Base-by-base conservation (phyloP, 192 early-diverging fungal genomes). In the Rhizophagus prolifer region DNA sequence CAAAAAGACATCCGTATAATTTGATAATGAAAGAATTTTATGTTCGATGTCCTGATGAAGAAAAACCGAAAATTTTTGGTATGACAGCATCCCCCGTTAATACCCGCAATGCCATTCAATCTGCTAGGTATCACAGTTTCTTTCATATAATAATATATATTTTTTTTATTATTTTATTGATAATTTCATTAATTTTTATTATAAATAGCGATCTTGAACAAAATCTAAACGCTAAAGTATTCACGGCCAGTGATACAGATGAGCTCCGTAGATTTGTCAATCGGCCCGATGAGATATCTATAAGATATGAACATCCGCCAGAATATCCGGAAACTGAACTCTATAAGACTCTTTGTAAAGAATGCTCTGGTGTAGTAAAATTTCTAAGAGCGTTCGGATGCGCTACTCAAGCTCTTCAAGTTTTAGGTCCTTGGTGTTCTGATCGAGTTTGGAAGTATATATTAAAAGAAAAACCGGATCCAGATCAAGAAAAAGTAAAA, bases 81-180 rank as follows among this genome's bases (percentile, higher is more conserved):
- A 94, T 97, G 92, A 96, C 96, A 0, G 96, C 96, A 7, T 98
- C 96, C 25, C 95, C 95, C 13, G 86, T 92, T 16, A 78, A 83
- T 26, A 78, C 79, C 4, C 80, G 79, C 7, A 77, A 58, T 23
- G 36, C 74, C 4, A 12, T 76, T 26, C 71, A 79, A n/a, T 62
- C 78, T 16, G 78, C 81, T 26, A 81, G 60, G 84, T 83, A 80
- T 25, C 54, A 16, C 34, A n/a, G 30, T 73, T 58, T 23, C 21
- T 12, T 41, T 28, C 4, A 30, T n/a, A n/a, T n/a, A n/a, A n/a
- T n/a, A n/a, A n/a, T n/a, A n/a, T n/a, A n/a, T n/a, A n/a, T n/a
- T n/a, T n/a, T n/a, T n/a, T n/a, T n/a, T n/a, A n/a, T n/a, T n/a
- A n/a, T n/a, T n/a, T n/a, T n/a, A n/a, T n/a, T n/a, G n/a, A n/a